Evolutionary conservation across 371 early-diverging fungal genomes (phyloP), one percentile per base, ranked within the genome.

Genomic region (Actinomortierella ambigua): DNA sequence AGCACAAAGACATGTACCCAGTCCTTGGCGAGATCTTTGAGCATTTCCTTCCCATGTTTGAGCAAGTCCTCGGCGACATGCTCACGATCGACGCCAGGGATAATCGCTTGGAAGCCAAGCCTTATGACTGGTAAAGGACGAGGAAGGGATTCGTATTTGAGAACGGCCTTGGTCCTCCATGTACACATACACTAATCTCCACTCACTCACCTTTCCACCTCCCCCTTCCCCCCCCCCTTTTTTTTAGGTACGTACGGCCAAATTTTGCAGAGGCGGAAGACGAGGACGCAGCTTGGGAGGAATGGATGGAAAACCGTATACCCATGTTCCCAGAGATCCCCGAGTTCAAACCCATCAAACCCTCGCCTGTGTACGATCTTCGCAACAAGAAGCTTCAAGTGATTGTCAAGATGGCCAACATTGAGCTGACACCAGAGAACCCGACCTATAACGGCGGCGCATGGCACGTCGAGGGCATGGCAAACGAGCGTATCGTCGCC

Each of bases 391-490:
- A 58, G 13, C 59, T 89, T 11, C 88, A 90, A 53, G 89, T 89
- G 26, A 88, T 90, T 24, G 79, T 87, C 75, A 88, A 89, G 65
- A 62, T 89, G 50, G 85, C 86, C 28, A 80, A 66, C 61, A 85
- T 88, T 39, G 65, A 75, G 42, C 63, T 90, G 54, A 81, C 84
- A 5, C 88, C 87, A 15, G 84, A 81, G 43, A 81, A 81, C 20
- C 84, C 88, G 0, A 56, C n/a, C 1, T 86, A 83, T 61, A 24
- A 26, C 17, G 90, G 88, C 8, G 85, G 86, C 2, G 52, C 50
- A 41, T 90, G 90, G 90, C 88, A 89, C 46, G 64, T 88, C 1
- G 89, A 89, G 52, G 90, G 86, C 15, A 86, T 83, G 80, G 65
- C 69, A 17, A 79, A 84, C 70, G 90, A 90, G 59, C 61, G 75